Conservation (phyloP, 495 filamentous ascomycete species). For the Filosporella fistucella region DNA sequence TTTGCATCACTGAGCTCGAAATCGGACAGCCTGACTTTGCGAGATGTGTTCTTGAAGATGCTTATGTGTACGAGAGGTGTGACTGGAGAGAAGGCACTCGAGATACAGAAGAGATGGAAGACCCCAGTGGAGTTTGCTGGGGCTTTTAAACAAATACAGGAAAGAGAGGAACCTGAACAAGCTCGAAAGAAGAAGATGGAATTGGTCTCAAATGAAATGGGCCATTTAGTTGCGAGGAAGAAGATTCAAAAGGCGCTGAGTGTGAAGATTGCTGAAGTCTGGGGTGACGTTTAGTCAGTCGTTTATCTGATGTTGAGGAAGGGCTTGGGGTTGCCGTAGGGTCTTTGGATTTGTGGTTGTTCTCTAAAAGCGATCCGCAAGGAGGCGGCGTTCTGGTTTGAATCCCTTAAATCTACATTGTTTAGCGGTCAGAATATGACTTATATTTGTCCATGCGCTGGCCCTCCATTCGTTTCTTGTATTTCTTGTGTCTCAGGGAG, state of each 20-base stretch:
- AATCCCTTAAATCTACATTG: no score
- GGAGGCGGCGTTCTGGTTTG: no score
- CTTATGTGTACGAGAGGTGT: slow-evolving; percentile 77
- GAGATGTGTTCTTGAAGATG: slow-evolving; percentile 82
- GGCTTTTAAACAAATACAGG: slow-evolving; percentile 55
- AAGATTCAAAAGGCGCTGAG: slow-evolving; percentile 62
- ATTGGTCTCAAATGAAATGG: slow-evolving; percentile 49
- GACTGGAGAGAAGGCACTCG: slow-evolving; percentile 76
- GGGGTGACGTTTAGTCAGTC: slow-evolving; percentile 51
- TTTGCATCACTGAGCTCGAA: slow-evolving; percentile 72
- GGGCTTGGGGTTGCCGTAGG: background rate
- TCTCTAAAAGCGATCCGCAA: no score
- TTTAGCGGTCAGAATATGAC: no score
- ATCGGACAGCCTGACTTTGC: slow-evolving; percentile 64
- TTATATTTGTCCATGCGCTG: no score
- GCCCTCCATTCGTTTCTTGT: no score
- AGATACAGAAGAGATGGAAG: slow-evolving; percentile 71
- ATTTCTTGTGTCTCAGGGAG: no score
- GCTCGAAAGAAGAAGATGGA: slow-evolving; percentile 43
- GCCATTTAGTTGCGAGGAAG: slow-evolving; percentile 58
- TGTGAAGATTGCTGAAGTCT: slow-evolving; percentile 69
- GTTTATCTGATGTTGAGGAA: no score
- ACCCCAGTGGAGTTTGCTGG: slow-evolving; percentile 67
- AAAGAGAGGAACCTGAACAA: slow-evolving; percentile 38
- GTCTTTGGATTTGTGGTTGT: background rate